Percentiles rank a stretch among this genome's conserved stretches.
Evolutionary conservation across 441 rosid genomes (phyloP).

Genomic region (Corymbia citriodora): DNA sequence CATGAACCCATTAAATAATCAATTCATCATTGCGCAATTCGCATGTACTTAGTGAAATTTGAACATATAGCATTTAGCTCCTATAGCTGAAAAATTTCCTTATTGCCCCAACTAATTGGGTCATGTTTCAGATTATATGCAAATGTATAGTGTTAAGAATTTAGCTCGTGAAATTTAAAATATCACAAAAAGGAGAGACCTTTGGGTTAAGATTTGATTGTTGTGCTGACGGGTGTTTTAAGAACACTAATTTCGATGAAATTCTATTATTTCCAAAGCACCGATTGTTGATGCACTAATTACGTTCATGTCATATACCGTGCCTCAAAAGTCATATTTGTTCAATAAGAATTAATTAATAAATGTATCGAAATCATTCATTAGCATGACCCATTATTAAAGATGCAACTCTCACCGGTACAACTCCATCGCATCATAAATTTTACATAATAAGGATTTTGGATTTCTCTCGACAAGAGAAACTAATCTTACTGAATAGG

Average conservation of each 20-base stretch:
- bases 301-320: background rate
- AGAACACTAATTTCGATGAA: background rate
- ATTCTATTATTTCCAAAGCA: background rate
- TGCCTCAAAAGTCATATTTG: background rate
- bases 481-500: background rate
- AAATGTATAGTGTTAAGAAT: background rate
- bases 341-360: background rate
- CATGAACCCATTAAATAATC: background rate
- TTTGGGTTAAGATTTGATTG: background rate
- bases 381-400: background rate
- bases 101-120: accelerated
- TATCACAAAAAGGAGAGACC: background rate
- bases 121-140: background rate
- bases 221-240: background rate
- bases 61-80: background rate
- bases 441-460: background rate
- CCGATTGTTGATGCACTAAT: background rate
- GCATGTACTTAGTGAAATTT: background rate
- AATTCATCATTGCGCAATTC: background rate
- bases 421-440: background rate
- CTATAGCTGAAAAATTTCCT: background rate
- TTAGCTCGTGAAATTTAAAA: background rate
- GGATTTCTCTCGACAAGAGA: background rate
- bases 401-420: background rate
- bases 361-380: background rate